Conservation (phyloP, 345 rosid genomes). For the Orychophragmus violaceus region DNA sequence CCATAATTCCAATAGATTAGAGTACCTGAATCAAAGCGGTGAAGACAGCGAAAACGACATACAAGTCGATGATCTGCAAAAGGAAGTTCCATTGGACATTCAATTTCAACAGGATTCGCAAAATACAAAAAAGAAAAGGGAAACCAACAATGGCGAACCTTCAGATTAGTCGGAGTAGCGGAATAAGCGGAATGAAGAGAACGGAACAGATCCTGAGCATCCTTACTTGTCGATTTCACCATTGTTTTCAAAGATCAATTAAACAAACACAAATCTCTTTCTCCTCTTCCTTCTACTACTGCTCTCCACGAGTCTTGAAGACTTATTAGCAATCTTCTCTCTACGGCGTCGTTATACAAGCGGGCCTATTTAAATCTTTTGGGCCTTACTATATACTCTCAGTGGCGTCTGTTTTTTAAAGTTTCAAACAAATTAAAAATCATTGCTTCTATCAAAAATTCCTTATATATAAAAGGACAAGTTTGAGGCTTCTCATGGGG, state of each 20-base stretch:
- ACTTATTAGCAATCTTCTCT: neutral
- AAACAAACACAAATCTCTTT: neutral
- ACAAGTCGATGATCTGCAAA: conserved; percentile 81
- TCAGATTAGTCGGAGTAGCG: conserved; percentile 69
- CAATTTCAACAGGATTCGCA: neutral
- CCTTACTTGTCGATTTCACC: conserved; percentile 62
- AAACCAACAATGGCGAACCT: conserved; percentile 38
- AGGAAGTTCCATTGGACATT: neutral
- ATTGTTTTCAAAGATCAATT: conserved; percentile 28
- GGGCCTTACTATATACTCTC: neutral
- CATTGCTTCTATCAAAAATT: no score
- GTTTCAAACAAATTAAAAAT: neutral
- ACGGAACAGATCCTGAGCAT: conserved; percentile 63
- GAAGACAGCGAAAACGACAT: conserved; percentile 68
- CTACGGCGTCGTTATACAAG: neutral
- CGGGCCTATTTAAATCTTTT: neutral
- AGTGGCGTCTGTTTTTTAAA: neutral
- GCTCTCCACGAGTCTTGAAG: conserved; percentile 9
- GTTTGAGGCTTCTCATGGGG: no score
- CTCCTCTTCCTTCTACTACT: neutral
- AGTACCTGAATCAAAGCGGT: conserved; percentile 87
- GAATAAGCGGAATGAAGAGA: conserved; percentile 75
- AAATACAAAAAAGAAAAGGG: neutral
- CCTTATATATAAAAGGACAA: no score
- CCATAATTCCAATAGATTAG: neutral